Base-by-base conservation (phyloP, 768 basidiomycete genomes). In the Arthromyces matolae region DNA sequence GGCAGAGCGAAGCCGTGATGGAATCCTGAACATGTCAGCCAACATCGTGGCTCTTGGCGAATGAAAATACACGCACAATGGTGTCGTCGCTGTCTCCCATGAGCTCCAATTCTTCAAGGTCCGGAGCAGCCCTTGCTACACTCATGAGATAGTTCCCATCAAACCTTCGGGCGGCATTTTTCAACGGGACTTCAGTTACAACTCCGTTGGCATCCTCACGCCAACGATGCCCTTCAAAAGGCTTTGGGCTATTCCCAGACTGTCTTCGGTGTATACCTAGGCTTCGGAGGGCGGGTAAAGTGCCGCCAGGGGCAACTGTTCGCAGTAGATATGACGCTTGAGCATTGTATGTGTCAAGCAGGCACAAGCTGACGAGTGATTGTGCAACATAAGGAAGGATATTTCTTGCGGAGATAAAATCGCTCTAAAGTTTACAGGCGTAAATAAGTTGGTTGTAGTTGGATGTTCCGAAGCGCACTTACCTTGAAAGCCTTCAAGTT, bases 21-120 rank as follows among this genome's bases (percentile, higher is more conserved):
- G 49, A 45, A 32, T 45, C 27, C 35, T 31, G 13, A 20, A 38
- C 16, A 32, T 13, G 8, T 24, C 25, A 27, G 22, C 7, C 3
- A 18, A 22, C 29, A 40, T 22, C 8, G 12, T 19, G 8, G 23
- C 18, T 16, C 32, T 32, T 22, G 28, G 23, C 18, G 19, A 44
- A 23, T n/a, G 13, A 25, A 18, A 32, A 32, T 14, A 23, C 13
- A 40, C 43, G 28, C 31, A 51, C 50, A n/a, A 51, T 40, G 5
- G 23, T 41, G 19, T 44, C 50, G 13, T 41, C 38, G 19, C 50
- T 51, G 42, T 51, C 29, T 14, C 50, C 49, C 28, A 50, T 45
- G 35, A 50, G 49, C n/a, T n/a, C n/a, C n/a, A n/a, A n/a, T n/a
- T n/a, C n/a, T n/a, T n/a, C n/a, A n/a, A n/a, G n/a, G n/a, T n/a